Evolutionary conservation across 768 basidiomycete genomes (phyloP).

Genomic region (Lactifluus hygrophoroides): DNA sequence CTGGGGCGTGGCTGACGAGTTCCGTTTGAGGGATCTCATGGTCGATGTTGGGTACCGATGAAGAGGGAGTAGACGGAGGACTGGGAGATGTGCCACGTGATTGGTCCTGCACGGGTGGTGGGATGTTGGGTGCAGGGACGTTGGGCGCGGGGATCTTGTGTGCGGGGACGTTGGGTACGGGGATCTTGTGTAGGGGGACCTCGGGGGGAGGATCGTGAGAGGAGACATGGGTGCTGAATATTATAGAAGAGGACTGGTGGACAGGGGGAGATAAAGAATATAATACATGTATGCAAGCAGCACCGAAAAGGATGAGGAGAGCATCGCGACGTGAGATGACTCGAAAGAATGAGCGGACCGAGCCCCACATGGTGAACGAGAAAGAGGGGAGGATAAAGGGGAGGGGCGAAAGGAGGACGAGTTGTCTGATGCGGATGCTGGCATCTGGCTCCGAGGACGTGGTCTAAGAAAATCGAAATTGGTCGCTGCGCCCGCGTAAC

Average conservation of each 20-base stretch:
- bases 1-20: constrained; percentile 58
- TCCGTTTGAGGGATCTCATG: constrained; percentile 41
- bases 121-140: not conserved
- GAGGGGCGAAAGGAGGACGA: not conserved
- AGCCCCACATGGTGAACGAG: not conserved
- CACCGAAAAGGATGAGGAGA: constrained; percentile 50
- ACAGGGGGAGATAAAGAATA: constrained; percentile 28
- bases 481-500: no score
- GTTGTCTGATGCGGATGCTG: not conserved
- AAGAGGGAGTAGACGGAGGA: not conserved
- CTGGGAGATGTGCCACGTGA: not conserved
- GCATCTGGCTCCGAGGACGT: no score
- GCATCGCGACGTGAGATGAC: constrained; percentile 47
- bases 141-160: no score
- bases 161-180: no score
- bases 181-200: no score
- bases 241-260: not conserved
- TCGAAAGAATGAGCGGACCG: constrained; percentile 14
- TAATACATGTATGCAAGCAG: constrained; percentile 46
- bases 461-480: no score
- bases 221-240: constrained; percentile 22
- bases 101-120: not conserved
- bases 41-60: not conserved
- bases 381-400: not conserved
- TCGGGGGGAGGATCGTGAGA: constrained; percentile 9